Base-by-base conservation (phyloP, 192 early-diverging fungal species). In the Entrophospora sp. region DNA sequence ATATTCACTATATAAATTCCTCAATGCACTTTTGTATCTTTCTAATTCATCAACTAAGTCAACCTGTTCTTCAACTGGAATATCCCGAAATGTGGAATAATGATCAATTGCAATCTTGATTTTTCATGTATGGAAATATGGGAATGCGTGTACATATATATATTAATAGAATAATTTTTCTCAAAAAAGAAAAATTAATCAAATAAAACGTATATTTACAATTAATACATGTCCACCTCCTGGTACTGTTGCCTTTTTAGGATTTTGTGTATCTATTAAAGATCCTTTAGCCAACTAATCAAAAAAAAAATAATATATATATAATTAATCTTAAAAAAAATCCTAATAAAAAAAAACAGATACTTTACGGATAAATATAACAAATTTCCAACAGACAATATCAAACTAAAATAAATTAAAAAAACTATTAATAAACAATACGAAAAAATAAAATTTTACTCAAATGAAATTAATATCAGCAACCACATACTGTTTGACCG, bases 191-290 rank as follows among this genome's bases (percentile, higher is more conserved):
- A 57, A 5, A 36, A 20, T 22, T 20, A 13, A 28, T 14, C 8
- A 27, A 4, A 13, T 8, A 32, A 45, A 30, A 20, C 10, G 3
- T 31, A 2, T 28, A 61, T 27, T 44, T 42, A 66, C 64, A 12
- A 95, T 70, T 1, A 98, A 68, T 0, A 91, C 69, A 69, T 98
- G 96, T 5, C 89, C 89, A 63, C 92, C 88, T 56, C 89, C 91
- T 25, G 89, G 87, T 32, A 91, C 73, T 13, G 77, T 57, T 0
- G 70, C 68, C 14, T 12, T 18, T 18, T 59, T 34, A 48, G 69
- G 45, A 10, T 67, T 31, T 25, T 13, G 45, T 9, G 71, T 80
- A 25, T 71, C 75, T 0, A 86, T 77, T 24, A 96, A 69, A 24
- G 87, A 83, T n/a, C 96, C 96, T 76, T 95, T 96, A 31, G 96